Base-by-base conservation (phyloP, 495 filamentous ascomycete species). In the Acidiella bohemica region DNA sequence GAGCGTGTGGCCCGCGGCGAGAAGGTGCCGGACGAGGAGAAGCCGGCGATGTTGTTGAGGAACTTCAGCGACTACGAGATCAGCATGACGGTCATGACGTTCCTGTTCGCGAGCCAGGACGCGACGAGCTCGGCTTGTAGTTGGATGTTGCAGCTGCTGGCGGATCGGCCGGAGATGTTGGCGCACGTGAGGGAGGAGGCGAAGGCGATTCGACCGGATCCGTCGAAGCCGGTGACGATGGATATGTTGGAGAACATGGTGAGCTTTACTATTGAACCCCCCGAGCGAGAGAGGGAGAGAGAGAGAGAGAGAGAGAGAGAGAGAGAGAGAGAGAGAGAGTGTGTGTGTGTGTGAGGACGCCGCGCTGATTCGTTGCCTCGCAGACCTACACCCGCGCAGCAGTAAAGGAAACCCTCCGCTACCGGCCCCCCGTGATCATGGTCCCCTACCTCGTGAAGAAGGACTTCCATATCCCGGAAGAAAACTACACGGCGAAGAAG, bases 101-200 rank as follows among this genome's bases (percentile, higher is more conserved):
- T 97, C 72, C 70, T 97, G 37, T 97, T 97, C 64, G 90, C 92
- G 34, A 93, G 85, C 23, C 90, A 97, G 63, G 90, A 97, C 59
- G 90, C 90, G 39, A 93, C 90, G 40, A 87, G 80, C 60, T 86
- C 82, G 43, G 92, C 92, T 40, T 73, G 71, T 46, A 95, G 86
- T 32, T 96, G 90, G 83, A 63, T 96, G 47, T 93, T 94, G 73
- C 90, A 97, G 61, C 71, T 84, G 51, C 76, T 88, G 69, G 92
- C 92, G 33, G 84, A 97, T 57, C 79, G 86, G 51, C 88, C 90
- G 8, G 92, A 97, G 37, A 65, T 90, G 36, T 67, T 96, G 36
- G 85, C 85, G 53, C 81, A 80, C 55, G 76, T 97, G 22, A 84
- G 92, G 19, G 88, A 92, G 55, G 90, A 97, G 68, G 93, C 94